A percentile compares a stretch with the other conserved stretches of the same genome.
Evolutionary conservation across 2,329 filamentous ascomycete genomes (phyloP).

Genomic region (Hymenoscyphus repandus): DNA sequence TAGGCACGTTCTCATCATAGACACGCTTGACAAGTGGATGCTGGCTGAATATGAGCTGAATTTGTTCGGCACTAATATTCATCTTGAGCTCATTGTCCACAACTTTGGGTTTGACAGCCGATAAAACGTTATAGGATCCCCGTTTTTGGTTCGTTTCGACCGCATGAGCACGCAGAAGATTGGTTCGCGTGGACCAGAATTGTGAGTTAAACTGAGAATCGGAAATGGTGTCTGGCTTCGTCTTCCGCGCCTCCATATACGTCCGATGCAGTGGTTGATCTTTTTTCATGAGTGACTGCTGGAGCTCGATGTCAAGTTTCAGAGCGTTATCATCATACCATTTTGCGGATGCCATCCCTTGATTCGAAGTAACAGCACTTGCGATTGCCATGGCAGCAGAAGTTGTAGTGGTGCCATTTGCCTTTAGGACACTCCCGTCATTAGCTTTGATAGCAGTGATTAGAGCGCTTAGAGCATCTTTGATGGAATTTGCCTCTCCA

Average conservation of each 20-base stretch:
- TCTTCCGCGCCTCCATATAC: conserved; percentile 77
- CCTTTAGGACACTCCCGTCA: conserved; percentile 29
- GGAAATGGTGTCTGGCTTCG: conserved; percentile 79
- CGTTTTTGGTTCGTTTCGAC: conserved; percentile 83
- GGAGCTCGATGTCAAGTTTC: conserved; percentile 72
- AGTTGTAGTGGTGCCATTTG: conserved; percentile 35
- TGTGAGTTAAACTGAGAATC: conserved; percentile 79
- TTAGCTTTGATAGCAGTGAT: conserved; percentile 52
- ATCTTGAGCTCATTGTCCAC: conserved; percentile 72
- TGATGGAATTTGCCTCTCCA: conserved; percentile 78
- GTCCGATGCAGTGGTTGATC: conserved; percentile 72
- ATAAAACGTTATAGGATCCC: conserved; percentile 89
- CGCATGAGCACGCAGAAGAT: conserved; percentile 81
- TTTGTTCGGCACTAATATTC: conserved; percentile 85
- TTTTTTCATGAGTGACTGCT: conserved; percentile 81
- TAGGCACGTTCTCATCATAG: conserved; percentile 89
- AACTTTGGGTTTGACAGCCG: conserved; percentile 76
- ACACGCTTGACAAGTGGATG: conserved; percentile 86
- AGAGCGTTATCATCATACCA: conserved; percentile 81
- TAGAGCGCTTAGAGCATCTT: conserved; percentile 73
- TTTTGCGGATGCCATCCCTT: conserved; percentile 42
- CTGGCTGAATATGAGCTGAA: conserved; percentile 87
- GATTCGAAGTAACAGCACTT: conserved; percentile 55
- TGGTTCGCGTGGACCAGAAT: conserved; percentile 89
- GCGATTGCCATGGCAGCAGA: conserved; percentile 76